A percentile compares a stretch with the other conserved stretches of the same genome.
phyloP scores from a whole-genome alignment of 139 green algal species.

The Diplosphaera chodatii region DNA sequence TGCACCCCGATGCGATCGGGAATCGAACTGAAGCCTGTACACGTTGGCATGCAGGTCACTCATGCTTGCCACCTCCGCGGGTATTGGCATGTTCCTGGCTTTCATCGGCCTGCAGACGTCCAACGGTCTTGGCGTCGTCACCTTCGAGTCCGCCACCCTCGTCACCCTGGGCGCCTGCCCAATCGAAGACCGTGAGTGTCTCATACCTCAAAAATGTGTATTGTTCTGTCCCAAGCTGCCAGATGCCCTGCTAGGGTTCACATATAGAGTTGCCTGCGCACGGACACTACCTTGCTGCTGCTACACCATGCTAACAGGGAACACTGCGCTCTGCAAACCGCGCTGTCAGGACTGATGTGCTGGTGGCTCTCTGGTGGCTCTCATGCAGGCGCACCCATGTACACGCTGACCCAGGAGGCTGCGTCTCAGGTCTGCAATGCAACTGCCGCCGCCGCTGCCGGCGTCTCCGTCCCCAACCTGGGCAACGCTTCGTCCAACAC shows the following conservation, averaged over 20 bases:
- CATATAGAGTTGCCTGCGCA: too few species aligned
- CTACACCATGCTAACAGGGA: too few species aligned
- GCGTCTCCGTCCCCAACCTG: background rate
- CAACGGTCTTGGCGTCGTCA: slow-evolving; percentile 30
- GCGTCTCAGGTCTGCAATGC: background rate
- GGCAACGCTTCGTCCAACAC: background rate
- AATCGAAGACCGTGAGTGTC: background rate
- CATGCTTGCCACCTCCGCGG: slow-evolving; percentile 15
- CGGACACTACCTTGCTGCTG: too few species aligned
- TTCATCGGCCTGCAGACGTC: slow-evolving; percentile 44
- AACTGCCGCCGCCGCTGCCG: background rate
- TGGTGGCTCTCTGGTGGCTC: too few species aligned
- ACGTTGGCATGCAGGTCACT: background rate
- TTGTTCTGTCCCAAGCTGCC: too few species aligned
- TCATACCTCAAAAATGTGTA: too few species aligned
- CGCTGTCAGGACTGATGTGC: too few species aligned
- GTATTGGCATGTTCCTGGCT: slow-evolving; percentile 74
- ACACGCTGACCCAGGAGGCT: background rate
- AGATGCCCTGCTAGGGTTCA: too few species aligned
- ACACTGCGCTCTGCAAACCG: too few species aligned
- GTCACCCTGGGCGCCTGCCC: slow-evolving; percentile 25
- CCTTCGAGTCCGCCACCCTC: slow-evolving; percentile 40
- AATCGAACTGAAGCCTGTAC: background rate
- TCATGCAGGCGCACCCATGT: background rate
- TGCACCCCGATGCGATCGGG: too few species aligned